Evolutionary conservation across 495 filamentous ascomycete genomes (phyloP).

Genomic region (Aspergillus taichungensis): DNA sequence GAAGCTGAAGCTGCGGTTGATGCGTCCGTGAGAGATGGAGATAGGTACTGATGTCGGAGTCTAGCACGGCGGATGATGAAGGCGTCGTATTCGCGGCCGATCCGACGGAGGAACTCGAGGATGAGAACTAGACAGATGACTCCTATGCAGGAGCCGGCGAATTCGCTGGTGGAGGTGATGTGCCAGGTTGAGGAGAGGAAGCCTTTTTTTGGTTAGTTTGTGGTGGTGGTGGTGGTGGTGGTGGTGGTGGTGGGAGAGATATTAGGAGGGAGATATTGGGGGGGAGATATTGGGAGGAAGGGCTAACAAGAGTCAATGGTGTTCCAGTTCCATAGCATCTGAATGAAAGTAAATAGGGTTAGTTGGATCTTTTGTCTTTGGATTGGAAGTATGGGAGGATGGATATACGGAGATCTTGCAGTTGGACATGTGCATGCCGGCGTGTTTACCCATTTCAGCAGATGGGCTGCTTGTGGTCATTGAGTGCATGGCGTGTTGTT

Average conservation of each 20-base stretch:
- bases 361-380: background rate
- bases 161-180: constrained; percentile 49
- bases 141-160: constrained; percentile 65
- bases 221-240: background rate
- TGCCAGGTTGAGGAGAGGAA: constrained; percentile 61
- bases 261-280: too few relatives aligned
- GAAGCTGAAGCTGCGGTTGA: constrained; percentile 1
- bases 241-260: background rate
- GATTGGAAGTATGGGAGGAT: background rate
- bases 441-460: background rate
- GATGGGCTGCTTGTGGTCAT: background rate
- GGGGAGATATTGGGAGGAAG: background rate
- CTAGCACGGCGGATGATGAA: constrained; percentile 41
- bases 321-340: constrained; percentile 78
- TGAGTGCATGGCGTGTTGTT: background rate
- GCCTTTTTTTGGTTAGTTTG: constrained; percentile 21
- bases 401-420: constrained; percentile 38
- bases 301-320: constrained; percentile 52
- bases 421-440: constrained; percentile 10
- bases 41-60: constrained; percentile 10
- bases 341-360: background rate
- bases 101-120: constrained; percentile 55
- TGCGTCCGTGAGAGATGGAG: background rate
- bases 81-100: constrained; percentile 51
- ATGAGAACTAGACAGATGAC: constrained; percentile 52